phyloP scores from a whole-genome alignment of 768 basidiomycete genomes.

The Clavaria fumosa region DNA sequence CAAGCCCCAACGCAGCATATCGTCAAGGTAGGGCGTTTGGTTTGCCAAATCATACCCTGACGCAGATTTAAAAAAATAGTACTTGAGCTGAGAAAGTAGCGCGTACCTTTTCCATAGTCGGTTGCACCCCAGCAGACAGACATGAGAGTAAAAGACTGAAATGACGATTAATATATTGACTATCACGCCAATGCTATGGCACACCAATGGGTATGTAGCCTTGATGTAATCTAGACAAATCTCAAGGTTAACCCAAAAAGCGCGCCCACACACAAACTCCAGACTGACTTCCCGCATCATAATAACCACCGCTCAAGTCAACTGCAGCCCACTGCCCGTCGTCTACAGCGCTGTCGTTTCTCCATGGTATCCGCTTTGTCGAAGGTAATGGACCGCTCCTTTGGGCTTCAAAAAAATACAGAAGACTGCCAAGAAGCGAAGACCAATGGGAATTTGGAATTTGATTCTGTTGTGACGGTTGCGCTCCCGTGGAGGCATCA shows the following conservation, averaged over 20 bases:
- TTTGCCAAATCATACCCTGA: slow-evolving; percentile 71
- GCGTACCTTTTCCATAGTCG: slow-evolving; percentile 61
- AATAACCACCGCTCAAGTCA: slow-evolving; percentile 75
- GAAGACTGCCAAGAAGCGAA: slow-evolving; percentile 57
- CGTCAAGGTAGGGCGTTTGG: slow-evolving; percentile 85
- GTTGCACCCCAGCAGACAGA: slow-evolving; percentile 85
- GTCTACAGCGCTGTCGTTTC: slow-evolving; percentile 62
- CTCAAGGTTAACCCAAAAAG: slow-evolving; percentile 2
- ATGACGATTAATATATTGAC: too few species aligned
- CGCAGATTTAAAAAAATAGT: slow-evolving; percentile 1
- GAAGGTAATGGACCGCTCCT: slow-evolving; percentile 59
- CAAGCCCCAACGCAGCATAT: slow-evolving; percentile 79
- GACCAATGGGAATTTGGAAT: slow-evolving; percentile 70
- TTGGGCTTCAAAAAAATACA: slow-evolving; percentile 90
- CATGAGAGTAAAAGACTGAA: slow-evolving; percentile 65
- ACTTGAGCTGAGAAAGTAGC: neutral
- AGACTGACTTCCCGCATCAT: slow-evolving; percentile 73
- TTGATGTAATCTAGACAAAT: slow-evolving; percentile 63
- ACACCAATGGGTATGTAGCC: slow-evolving; percentile 75
- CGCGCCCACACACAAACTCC: neutral
- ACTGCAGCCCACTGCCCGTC: slow-evolving; percentile 65
- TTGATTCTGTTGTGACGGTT: slow-evolving; percentile 25
- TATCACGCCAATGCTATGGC: slow-evolving; percentile 15
- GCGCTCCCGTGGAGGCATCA: slow-evolving; percentile 37
- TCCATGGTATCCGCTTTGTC: slow-evolving; percentile 65